These are phyloP conservation scores for Sporisorium sorghi DNA, from an alignment of 1,284 basidiomycete genomes.

Conservation along the genomic window DNA sequence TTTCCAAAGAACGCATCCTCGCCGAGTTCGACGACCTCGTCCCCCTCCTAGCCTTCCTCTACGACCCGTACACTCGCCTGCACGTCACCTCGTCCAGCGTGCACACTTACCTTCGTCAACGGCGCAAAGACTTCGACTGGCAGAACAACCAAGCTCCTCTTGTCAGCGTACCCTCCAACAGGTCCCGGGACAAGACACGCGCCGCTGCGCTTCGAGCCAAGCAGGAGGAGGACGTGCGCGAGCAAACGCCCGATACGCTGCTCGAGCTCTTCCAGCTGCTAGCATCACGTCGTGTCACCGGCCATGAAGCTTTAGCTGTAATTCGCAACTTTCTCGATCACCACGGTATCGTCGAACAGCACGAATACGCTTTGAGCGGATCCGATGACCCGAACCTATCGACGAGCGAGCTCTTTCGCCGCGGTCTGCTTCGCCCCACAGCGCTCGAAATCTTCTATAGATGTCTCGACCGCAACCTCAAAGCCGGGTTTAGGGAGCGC, in stretches of 20 bases:
- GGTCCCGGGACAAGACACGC: conserved; percentile 15
- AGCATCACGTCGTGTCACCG: conserved; percentile 31
- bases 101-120: conserved; percentile 31
- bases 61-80: conserved; percentile 45
- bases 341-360: conserved; percentile 48
- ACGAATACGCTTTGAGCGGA: conserved; percentile 32
- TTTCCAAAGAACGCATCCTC: conserved; percentile 40
- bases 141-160: conserved; percentile 40
- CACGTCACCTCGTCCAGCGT: conserved; percentile 40
- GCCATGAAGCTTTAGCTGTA: conserved; percentile 38
- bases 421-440: conserved; percentile 34
- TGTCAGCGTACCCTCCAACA: conserved; percentile 27
- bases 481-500: conserved; percentile 47
- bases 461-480: conserved; percentile 59
- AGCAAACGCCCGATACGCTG: conserved; percentile 21
- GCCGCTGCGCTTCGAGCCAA: conserved; percentile 29
- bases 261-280: conserved; percentile 43
- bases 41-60: conserved; percentile 39
- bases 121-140: conserved; percentile 35
- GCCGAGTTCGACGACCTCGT: conserved; percentile 37
- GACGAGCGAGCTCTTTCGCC: conserved; percentile 28
- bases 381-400: conserved; percentile 24
- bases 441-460: conserved; percentile 53
- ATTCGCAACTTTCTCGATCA: conserved; percentile 38
- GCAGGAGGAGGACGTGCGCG: conserved; percentile 24